Percentiles rank a stretch among this genome's conserved stretches.
These are phyloP conservation scores for Lasiosphaeriaceae sp. DNA, from an alignment of 495 filamentous ascomycete genomes.

Conservation along the genomic window DNA sequence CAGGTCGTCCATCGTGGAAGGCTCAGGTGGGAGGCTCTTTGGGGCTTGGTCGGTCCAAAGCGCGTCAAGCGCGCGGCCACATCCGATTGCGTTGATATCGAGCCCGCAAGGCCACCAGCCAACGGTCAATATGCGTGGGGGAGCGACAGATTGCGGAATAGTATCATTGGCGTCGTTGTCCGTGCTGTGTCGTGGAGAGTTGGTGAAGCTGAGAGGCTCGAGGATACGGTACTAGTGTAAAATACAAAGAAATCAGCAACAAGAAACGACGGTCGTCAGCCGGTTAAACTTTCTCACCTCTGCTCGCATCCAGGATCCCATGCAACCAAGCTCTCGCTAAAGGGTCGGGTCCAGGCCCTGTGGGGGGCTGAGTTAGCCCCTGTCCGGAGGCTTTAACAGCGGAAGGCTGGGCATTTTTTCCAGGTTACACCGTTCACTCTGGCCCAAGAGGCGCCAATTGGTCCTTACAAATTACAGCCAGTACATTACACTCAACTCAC, in stretches of 20 bases:
- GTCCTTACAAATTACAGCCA: too few species aligned
- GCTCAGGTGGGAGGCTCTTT: neutral
- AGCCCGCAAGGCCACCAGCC: too few species aligned
- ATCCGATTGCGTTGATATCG: neutral
- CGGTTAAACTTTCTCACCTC: neutral
- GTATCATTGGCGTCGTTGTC: too few species aligned
- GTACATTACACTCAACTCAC: too few species aligned
- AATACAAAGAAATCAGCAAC: neutral
- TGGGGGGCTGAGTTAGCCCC: too few species aligned
- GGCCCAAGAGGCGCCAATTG: too few species aligned
- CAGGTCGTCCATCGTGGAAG: constrained; percentile 14
- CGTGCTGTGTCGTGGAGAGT: too few species aligned
- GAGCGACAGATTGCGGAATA: too few species aligned
- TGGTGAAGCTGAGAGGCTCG: neutral
- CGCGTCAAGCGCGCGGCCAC: neutral
- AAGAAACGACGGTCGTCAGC: neutral
- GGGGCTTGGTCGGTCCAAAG: neutral
- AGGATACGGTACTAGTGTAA: neutral
- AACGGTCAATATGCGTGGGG: too few species aligned
- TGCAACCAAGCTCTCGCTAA: neutral
- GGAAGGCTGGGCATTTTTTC: too few species aligned
- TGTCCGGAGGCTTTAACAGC: too few species aligned
- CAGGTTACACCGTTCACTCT: too few species aligned
- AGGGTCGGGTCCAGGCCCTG: neutral
- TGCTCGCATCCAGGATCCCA: neutral